Conservation (phyloP, 2,329 filamentous ascomycete genomes). For the Sclerotinia nivalis region DNA sequence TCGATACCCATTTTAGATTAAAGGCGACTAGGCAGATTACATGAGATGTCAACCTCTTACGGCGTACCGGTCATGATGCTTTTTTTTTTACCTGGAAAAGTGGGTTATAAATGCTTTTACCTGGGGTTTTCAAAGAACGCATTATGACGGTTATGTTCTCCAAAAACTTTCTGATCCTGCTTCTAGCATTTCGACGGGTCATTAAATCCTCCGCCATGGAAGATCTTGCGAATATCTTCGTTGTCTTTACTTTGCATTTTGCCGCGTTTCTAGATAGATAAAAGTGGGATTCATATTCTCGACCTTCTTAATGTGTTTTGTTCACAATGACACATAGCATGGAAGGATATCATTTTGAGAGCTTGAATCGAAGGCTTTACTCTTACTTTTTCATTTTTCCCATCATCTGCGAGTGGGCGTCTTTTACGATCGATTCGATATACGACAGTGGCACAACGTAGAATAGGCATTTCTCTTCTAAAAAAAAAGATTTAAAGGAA, state of each 20-base stretch:
- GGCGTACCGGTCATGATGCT: conserved; percentile 41
- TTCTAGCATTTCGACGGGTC: conserved; percentile 34
- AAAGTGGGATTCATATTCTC: conserved; percentile 36
- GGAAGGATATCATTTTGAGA: conserved; percentile 26
- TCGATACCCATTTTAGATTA: conserved; percentile 42
- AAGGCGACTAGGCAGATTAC: conserved; percentile 39
- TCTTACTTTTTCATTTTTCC: conserved; percentile 30
- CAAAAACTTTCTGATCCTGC: conserved; percentile 33
- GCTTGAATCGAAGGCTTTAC: conserved; percentile 28
- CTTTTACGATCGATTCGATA: conserved; percentile 24
- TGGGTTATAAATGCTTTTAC: conserved; percentile 15
- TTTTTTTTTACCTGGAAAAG: conserved; percentile 36
- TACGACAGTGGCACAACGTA: conserved; percentile 23
- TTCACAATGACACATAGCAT: conserved; percentile 24
- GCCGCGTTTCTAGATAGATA: conserved; percentile 34
- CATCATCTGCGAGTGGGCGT: conserved; percentile 37
- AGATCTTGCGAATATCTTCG: conserved; percentile 35
- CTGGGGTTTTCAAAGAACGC: conserved; percentile 37
- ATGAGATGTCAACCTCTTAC: conserved; percentile 37
- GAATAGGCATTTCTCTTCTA: conserved; percentile 31
- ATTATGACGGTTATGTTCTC: conserved; percentile 42
- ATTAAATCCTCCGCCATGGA: conserved; percentile 33
- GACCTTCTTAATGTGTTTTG: conserved; percentile 24
- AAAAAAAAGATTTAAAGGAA: conserved; percentile 28
- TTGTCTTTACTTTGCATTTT: conserved; percentile 34